Evolutionary conservation across 768 basidiomycete genomes (phyloP).

Genomic region (Leccinum boreale): DNA sequence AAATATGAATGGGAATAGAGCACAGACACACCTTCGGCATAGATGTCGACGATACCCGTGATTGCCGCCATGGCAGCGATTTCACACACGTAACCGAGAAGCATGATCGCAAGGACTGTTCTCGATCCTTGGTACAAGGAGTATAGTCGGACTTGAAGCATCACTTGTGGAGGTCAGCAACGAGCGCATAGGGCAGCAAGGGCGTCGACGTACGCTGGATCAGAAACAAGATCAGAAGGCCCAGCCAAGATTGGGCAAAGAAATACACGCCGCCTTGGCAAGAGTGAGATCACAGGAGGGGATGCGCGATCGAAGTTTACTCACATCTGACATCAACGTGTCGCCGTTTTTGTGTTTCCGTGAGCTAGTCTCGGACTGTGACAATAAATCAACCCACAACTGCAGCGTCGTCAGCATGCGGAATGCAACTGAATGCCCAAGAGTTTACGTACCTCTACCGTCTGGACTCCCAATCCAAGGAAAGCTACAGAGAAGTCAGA

Average conservation of each 20-base stretch:
- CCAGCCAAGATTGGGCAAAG: slow-evolving; percentile 7
- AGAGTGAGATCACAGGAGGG: background rate
- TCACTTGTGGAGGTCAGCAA: slow-evolving; percentile 4
- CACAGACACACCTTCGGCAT: background rate
- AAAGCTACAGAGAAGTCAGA: slow-evolving; percentile 11
- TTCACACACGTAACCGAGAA: slow-evolving; percentile 10
- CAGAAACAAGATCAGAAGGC: background rate
- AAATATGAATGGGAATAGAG: background rate
- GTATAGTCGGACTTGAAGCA: slow-evolving; percentile 17
- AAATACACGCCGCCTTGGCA: slow-evolving; percentile 8
- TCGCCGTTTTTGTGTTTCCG: background rate
- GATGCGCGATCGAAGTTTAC: background rate
- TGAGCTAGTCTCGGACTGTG: background rate
- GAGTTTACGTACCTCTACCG: slow-evolving; percentile 4
- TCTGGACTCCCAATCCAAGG: slow-evolving; percentile 2
- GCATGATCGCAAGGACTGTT: slow-evolving; percentile 7
- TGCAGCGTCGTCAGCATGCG: slow-evolving; percentile 4
- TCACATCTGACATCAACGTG: slow-evolving; percentile 3
- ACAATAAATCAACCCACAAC: slow-evolving; percentile 11
- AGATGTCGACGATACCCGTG: background rate
- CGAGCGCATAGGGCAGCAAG: background rate
- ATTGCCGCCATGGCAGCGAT: slow-evolving; percentile 4
- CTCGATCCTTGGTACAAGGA: slow-evolving; percentile 9
- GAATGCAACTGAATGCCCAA: background rate
- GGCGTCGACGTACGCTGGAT: slow-evolving; percentile 5